These are phyloP conservation scores for Knufia petricola DNA, from an alignment of 2,329 filamentous ascomycete genomes.

Conservation along the genomic window DNA sequence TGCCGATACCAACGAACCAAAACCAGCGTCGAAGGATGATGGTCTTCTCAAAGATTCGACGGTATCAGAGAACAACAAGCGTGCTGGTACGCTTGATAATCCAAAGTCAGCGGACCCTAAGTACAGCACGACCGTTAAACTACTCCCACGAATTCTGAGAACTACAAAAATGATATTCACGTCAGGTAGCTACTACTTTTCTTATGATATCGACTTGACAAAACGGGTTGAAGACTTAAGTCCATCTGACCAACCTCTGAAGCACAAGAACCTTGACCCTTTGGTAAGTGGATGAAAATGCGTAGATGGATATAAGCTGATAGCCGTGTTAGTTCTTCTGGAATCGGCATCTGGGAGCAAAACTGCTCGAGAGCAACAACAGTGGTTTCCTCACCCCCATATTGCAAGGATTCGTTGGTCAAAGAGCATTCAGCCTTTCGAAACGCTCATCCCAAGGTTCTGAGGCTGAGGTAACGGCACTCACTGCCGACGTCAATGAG, in stretches of 20 bases:
- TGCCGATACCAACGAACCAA: neutral
- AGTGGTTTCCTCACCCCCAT: conserved; percentile 66
- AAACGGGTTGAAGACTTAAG: conserved; percentile 40
- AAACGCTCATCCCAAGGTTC: conserved; percentile 10
- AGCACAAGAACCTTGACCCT: conserved; percentile 10
- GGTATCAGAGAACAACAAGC: neutral
- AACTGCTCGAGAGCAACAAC: conserved; percentile 65
- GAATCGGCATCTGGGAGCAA: conserved; percentile 67
- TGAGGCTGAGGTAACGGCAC: conserved; percentile 6
- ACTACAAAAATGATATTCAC: conserved; percentile 79
- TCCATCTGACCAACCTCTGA: neutral
- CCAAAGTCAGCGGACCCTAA: no score
- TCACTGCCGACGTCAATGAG: conserved; percentile 8
- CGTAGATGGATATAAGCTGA: neutral
- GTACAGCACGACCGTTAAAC: conserved; percentile 37
- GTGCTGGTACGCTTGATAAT: no score
- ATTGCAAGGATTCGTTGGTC: conserved; percentile 90
- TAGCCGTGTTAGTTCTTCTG: conserved; percentile 60
- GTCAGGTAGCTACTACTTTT: conserved; percentile 83
- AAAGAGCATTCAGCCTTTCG: conserved; percentile 68
- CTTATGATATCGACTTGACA: conserved; percentile 89
- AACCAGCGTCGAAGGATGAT: conserved; percentile 2
- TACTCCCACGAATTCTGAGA: conserved; percentile 75
- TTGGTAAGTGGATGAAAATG: conserved; percentile 14
- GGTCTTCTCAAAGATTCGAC: neutral